Evolutionary conservation across 2,329 filamentous ascomycete genomes (phyloP), one percentile per base, ranked within the genome.

Genomic region (Colletotrichum lupini): DNA sequence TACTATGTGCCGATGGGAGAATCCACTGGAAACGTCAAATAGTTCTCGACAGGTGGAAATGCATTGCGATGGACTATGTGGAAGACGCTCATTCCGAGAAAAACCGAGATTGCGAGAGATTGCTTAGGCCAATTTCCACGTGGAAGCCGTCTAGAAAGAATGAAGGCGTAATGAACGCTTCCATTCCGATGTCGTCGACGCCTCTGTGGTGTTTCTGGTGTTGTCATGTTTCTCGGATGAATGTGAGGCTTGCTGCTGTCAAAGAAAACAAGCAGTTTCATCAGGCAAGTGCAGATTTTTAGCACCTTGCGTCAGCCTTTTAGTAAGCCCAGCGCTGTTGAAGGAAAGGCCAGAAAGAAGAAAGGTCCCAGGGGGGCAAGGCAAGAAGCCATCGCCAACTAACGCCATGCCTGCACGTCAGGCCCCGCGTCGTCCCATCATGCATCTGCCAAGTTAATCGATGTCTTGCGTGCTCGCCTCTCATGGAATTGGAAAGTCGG

Each of bases 361-460:
- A 35, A 49, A n/a, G 24, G 22, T 16, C 26, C 16, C n/a, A 28
- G 66, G 60, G 55, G 53, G 60, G 52, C 57, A 22, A 12, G 64
- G 8, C 19, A 59, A 22, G 59, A 73, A 63, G 30, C 42, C 26
- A 60, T 73, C 32, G 55, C 28, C 42, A 64, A 56, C 42, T 30
- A 35, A 46, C 24, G n/a, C 32, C 59, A 69, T 49, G n/a, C 35
- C 58, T 68, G 69, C 66, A 59, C 42, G 35, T 58, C 57, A 63
- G 30, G 57, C 58, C 49, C 16, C 30, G 19, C 19, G 52, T 56
- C 59, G 55, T 63, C 69, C 37, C 58, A 72, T 68, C 37, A 57
- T 68, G 24, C 12, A 68, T 68, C 63, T 46, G 49, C 49, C 22
- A 71, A 72, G 68, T 35, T 12, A 63, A n/a, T 52, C 16, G 59